Conservation (phyloP, 768 basidiomycete species). For the Agrocybe chaxingu region DNA sequence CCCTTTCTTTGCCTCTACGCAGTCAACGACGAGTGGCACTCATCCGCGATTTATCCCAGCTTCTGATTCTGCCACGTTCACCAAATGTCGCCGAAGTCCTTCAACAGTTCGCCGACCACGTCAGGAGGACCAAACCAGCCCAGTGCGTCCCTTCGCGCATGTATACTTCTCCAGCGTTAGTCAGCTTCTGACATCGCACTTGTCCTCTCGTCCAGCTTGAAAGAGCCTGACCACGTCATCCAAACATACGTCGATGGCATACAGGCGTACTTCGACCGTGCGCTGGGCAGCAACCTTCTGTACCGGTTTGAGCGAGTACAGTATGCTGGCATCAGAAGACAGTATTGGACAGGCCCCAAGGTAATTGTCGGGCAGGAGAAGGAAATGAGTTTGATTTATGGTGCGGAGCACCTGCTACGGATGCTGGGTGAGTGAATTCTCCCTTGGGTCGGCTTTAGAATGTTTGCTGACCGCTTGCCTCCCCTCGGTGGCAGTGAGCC, state of each 20-base stretch:
- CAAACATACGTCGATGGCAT: conserved; percentile 85
- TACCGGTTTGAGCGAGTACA: conserved; percentile 96
- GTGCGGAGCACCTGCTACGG: conserved; percentile 89
- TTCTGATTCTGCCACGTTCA: conserved; percentile 77
- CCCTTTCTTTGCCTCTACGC: neutral
- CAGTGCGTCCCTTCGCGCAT: conserved; percentile 31
- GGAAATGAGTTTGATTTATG: conserved; percentile 89
- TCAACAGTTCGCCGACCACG: conserved; percentile 69
- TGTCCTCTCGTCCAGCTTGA: conserved; percentile 40
- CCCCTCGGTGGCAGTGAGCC: conserved; percentile 56
- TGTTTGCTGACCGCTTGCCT: too few species aligned
- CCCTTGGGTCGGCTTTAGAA: neutral
- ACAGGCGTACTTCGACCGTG: conserved; percentile 89
- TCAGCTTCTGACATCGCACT: neutral
- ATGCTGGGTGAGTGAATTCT: conserved; percentile 70
- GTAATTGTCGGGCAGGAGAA: conserved; percentile 65
- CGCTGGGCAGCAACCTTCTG: conserved; percentile 83
- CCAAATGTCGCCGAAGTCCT: conserved; percentile 80
- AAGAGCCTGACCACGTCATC: conserved; percentile 65
- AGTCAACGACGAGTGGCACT: neutral
- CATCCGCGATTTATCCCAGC: conserved; percentile 37
- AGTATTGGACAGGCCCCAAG: conserved; percentile 69
- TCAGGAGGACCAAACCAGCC: conserved; percentile 46
- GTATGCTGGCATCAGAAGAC: conserved; percentile 74
- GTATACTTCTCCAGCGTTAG: neutral